A percentile compares a stretch with the other conserved stretches of the same genome.
These are phyloP conservation scores for Ilyonectria destructans DNA, from an alignment of 2,329 filamentous ascomycete genomes.

Conservation along the genomic window DNA sequence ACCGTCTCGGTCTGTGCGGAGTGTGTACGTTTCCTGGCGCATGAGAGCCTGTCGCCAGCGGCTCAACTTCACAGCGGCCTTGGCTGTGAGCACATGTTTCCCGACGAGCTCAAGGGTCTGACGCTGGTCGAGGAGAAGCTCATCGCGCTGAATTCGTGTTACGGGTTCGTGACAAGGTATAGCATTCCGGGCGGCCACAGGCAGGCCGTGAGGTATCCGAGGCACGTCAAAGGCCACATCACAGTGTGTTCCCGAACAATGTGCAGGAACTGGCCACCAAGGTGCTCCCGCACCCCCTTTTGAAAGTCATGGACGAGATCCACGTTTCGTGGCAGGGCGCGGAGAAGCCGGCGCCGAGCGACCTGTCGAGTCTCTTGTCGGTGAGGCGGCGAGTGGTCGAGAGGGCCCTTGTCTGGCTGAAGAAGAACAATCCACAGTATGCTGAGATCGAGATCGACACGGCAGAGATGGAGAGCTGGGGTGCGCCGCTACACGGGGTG, in stretches of 20 bases:
- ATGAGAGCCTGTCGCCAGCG: too few species aligned
- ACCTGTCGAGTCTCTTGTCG: not conserved
- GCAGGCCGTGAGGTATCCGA: not conserved
- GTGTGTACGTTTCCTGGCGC: too few species aligned
- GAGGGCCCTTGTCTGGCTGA: conserved; percentile 21
- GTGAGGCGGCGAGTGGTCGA: not conserved
- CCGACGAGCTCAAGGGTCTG: too few species aligned
- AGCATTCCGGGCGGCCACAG: not conserved
- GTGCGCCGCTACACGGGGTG: conserved; percentile 23
- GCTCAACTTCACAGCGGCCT: too few species aligned
- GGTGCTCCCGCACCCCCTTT: too few species aligned
- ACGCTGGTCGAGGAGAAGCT: too few species aligned
- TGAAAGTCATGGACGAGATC: too few species aligned
- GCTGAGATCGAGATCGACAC: conserved; percentile 28
- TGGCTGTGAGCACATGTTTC: not conserved
- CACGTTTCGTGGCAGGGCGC: not conserved
- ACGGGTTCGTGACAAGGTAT: not conserved
- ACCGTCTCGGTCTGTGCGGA: too few species aligned
- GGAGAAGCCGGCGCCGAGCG: not conserved
- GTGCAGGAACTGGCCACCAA: too few species aligned
- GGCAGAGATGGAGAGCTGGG: conserved; percentile 36
- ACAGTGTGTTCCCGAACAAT: too few species aligned
- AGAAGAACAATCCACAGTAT: conserved; percentile 29
- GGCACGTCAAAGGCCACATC: not conserved
- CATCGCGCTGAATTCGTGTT: not conserved